A percentile compares a stretch with the other conserved stretches of the same genome.
Conservation (phyloP, 257 asterid species). For the Solanum ossicruentum region DNA sequence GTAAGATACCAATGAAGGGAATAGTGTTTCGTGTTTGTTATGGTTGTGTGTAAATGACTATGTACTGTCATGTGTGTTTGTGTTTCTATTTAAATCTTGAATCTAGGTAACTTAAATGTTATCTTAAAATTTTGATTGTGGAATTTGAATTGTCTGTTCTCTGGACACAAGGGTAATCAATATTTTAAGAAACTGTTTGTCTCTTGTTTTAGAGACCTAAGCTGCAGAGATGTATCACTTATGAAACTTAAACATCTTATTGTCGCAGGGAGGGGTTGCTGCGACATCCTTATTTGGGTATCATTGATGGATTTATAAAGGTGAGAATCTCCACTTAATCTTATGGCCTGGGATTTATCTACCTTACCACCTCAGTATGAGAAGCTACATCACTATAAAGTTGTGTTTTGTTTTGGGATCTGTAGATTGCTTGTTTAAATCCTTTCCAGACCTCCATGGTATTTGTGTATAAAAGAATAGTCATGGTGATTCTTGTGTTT, state of each 20-base stretch:
- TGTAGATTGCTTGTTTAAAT: background rate
- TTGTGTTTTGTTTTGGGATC: background rate
- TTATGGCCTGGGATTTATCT: background rate
- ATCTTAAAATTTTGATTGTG: background rate
- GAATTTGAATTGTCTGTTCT: background rate
- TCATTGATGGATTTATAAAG: constrained; percentile 13
- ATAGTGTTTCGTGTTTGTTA: background rate
- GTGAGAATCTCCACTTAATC: constrained; percentile 6
- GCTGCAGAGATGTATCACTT: background rate
- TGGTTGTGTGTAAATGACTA: background rate
- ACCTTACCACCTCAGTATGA: background rate
- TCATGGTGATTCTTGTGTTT: background rate
- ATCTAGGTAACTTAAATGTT: background rate
- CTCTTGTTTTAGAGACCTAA: background rate
- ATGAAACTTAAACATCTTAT: background rate
- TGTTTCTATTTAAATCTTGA: background rate
- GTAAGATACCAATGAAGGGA: background rate
- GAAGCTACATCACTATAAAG: background rate
- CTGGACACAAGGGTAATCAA: background rate
- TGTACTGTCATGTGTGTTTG: background rate
- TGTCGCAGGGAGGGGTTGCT: constrained; percentile 13
- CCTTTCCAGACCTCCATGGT: background rate
- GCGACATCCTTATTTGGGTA: background rate
- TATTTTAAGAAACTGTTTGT: background rate
- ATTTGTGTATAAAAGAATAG: background rate